A percentile compares a stretch with the other conserved stretches of the same genome.
phyloP scores from a whole-genome alignment of 169 alveolate genomes.

The Cryptosporidium xiaoi region DNA sequence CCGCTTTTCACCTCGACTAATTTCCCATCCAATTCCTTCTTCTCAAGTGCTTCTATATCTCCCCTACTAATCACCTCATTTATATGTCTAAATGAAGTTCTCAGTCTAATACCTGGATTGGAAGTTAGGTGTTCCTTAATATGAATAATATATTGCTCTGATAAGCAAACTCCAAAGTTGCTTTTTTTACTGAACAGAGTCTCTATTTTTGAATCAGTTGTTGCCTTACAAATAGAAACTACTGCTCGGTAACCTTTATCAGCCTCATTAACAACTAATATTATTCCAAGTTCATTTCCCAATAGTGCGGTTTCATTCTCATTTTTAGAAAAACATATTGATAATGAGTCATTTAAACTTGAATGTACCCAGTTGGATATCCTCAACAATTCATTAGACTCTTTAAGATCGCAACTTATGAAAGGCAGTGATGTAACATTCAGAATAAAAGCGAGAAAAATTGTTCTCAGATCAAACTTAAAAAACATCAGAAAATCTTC shows the following conservation, averaged over 20 bases:
- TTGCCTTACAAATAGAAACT: background rate
- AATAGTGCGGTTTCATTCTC: background rate
- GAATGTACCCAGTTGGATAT: conserved; percentile 1
- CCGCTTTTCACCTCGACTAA: background rate
- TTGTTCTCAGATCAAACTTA: too few species aligned
- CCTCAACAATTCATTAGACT: background rate
- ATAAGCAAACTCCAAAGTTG: conserved; percentile 6
- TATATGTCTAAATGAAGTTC: background rate
- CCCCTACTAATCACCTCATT: background rate
- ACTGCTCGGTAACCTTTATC: conserved; percentile 1
- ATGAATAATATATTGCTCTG: background rate
- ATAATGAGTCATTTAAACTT: conserved; percentile 23
- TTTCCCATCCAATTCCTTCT: conserved; percentile 20
- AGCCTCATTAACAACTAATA: background rate
- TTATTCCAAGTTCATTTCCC: conserved; percentile 9
- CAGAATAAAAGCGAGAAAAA: too few species aligned
- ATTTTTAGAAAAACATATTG: background rate
- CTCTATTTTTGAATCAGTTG: background rate
- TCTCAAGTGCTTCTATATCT: conserved; percentile 14
- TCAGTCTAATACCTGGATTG: background rate
- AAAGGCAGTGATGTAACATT: too few species aligned
- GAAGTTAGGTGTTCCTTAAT: background rate
- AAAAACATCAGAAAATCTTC: too few species aligned
- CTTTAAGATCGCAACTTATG: too few species aligned
- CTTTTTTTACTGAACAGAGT: background rate